Conservation (phyloP, 139 green algal genomes). For the Gonium pectorale region DNA sequence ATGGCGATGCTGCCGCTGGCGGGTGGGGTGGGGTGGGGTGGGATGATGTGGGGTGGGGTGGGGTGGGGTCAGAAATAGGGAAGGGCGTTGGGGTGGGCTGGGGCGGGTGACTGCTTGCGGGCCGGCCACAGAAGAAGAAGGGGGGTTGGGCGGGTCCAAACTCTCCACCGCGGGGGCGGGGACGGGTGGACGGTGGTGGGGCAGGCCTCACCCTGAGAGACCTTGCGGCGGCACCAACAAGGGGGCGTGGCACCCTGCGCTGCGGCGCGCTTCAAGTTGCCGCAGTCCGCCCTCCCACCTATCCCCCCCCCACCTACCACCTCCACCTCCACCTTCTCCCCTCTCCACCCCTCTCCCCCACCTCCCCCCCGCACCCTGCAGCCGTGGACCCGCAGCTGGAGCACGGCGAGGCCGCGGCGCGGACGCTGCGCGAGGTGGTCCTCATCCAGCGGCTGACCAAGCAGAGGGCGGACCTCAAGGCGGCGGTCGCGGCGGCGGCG, state of each 20-base stretch:
- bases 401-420: conserved; percentile 53
- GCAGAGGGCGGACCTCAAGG: conserved; percentile 38
- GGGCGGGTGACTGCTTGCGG: no score
- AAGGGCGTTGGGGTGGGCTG: no score
- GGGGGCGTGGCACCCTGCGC: no score
- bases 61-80: not conserved
- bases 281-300: not conserved
- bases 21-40: conserved; percentile 20
- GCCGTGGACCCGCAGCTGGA: conserved; percentile 59
- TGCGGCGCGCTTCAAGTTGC: no score
- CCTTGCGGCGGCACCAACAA: no score
- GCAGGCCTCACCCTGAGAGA: no score
- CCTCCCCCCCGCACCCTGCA: not conserved
- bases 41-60: not conserved
- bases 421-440: conserved; percentile 54
- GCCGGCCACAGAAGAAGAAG: no score
- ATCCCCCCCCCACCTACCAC: not conserved
- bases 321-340: not conserved
- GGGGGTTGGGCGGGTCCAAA: no score
- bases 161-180: no score
- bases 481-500: conserved; percentile 18
- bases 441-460: conserved; percentile 28
- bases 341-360: not conserved
- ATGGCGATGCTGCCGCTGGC: conserved; percentile 76
- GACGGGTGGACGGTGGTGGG: no score